These are phyloP conservation scores for Gossypium davidsonii DNA, from an alignment of 441 rosid species.

Conservation along the genomic window DNA sequence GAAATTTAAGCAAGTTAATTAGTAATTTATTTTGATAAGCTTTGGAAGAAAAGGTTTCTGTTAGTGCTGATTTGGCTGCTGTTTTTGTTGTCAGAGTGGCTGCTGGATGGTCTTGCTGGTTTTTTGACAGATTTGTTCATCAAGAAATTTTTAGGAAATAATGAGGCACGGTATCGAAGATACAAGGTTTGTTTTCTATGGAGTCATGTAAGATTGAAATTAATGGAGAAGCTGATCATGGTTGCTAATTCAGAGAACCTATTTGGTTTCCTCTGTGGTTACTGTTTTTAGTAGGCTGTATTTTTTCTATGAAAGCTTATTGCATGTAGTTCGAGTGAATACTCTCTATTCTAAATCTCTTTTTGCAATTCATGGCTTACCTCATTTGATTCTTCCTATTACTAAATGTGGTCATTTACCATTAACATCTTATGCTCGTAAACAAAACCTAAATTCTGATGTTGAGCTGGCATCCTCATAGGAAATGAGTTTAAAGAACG, in stretches of 20 bases:
- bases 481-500: neutral
- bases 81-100: conserved; percentile 68
- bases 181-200: conserved; percentile 61
- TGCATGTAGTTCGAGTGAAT: neutral
- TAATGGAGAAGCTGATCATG: neutral
- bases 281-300: neutral
- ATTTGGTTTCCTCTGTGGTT: neutral
- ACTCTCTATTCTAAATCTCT: neutral
- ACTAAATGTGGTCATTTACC: neutral
- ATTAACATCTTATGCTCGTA: neutral
- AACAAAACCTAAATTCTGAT: neutral
- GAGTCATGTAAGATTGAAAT: neutral
- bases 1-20: conserved; percentile 5
- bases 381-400: neutral
- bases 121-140: conserved; percentile 84
- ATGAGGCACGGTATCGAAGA: conserved; percentile 90
- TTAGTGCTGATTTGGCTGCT: conserved; percentile 21
- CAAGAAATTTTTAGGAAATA: conserved; percentile 91
- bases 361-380: neutral
- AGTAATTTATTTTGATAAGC: conserved; percentile 1
- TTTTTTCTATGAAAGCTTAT: neutral
- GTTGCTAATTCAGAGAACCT: neutral
- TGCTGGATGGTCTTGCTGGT: conserved; percentile 95
- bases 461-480: neutral
- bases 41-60: conserved; percentile 13